phyloP scores from a whole-genome alignment of 139 green algal species.

The Tetradesmus lagerheimii region DNA sequence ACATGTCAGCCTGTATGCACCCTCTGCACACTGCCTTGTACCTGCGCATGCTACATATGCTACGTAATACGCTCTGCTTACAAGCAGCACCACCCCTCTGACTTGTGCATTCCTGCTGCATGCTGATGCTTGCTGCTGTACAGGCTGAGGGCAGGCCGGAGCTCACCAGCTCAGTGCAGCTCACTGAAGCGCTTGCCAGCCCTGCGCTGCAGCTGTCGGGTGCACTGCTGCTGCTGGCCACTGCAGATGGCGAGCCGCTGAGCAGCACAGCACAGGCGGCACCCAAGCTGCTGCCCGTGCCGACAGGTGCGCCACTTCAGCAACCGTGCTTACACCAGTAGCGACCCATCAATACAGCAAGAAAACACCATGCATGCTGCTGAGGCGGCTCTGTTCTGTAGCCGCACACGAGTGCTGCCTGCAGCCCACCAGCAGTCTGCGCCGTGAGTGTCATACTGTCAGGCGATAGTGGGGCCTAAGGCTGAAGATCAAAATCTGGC shows the following conservation, averaged over 20 bases:
- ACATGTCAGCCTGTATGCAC: too few relatives aligned
- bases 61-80: not conserved
- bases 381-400: too few relatives aligned
- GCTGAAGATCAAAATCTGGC: too few relatives aligned
- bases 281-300: not conserved
- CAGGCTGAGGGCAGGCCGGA: not conserved
- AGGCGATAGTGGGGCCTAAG: too few relatives aligned
- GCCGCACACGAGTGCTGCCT: too few relatives aligned
- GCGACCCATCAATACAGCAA: too few relatives aligned
- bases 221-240: slow-evolving; percentile 17
- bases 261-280: not conserved
- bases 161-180: not conserved
- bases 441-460: too few relatives aligned
- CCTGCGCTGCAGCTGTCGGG: not conserved
- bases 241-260: not conserved
- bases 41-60: too few relatives aligned
- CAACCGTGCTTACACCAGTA: too few relatives aligned
- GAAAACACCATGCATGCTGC: too few relatives aligned
- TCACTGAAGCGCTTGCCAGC: not conserved
- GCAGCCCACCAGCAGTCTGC: too few relatives aligned
- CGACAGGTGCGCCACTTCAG: not conserved
- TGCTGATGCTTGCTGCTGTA: not conserved
- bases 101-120: not conserved
- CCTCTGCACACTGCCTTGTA: too few relatives aligned
- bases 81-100: not conserved